These are phyloP conservation scores for Pythium scleroteichum DNA, from an alignment of 352 stramenopile species.

Conservation along the genomic window DNA sequence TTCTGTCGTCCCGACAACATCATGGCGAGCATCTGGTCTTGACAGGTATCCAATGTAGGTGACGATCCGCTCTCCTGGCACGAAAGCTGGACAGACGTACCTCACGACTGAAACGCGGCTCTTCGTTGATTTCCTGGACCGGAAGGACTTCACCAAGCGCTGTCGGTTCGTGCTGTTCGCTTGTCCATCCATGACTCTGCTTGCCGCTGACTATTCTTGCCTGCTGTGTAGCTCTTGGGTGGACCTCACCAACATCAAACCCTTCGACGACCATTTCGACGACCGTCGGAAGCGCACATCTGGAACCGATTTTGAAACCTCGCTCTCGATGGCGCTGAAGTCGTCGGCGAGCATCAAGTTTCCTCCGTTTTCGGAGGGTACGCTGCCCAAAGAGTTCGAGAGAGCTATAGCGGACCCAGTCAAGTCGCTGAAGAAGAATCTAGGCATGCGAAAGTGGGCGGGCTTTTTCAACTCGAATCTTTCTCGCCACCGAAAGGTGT, in stretches of 20 bases:
- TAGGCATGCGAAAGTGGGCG: conserved; percentile 49
- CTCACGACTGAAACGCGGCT: conserved; percentile 27
- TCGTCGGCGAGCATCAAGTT: conserved; percentile 50
- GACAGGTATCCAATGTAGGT: conserved; percentile 33
- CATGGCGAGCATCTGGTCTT: too few species aligned
- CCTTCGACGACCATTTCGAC: conserved; percentile 44
- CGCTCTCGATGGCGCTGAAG: conserved; percentile 38
- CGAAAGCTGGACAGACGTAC: conserved; percentile 5
- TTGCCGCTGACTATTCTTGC: not conserved
- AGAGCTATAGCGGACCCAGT: conserved; percentile 31
- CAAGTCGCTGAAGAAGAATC: conserved; percentile 38
- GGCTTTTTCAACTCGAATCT: conserved; percentile 46
- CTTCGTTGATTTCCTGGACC: conserved; percentile 43
- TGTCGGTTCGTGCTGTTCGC: conserved; percentile 14
- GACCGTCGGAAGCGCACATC: conserved; percentile 34
- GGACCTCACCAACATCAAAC: conserved; percentile 35
- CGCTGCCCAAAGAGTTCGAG: conserved; percentile 43
- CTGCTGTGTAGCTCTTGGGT: conserved; percentile 47
- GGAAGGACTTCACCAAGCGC: conserved; percentile 20
- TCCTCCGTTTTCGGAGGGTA: conserved; percentile 48
- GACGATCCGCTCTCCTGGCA: conserved; percentile 41
- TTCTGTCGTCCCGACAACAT: not conserved
- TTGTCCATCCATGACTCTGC: not conserved
- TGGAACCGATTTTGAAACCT: conserved; percentile 42
- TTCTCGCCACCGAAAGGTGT: conserved; percentile 37